Evolutionary conservation across 495 filamentous ascomycete species (phyloP).

Genomic region (Rhypophila decipiens): DNA sequence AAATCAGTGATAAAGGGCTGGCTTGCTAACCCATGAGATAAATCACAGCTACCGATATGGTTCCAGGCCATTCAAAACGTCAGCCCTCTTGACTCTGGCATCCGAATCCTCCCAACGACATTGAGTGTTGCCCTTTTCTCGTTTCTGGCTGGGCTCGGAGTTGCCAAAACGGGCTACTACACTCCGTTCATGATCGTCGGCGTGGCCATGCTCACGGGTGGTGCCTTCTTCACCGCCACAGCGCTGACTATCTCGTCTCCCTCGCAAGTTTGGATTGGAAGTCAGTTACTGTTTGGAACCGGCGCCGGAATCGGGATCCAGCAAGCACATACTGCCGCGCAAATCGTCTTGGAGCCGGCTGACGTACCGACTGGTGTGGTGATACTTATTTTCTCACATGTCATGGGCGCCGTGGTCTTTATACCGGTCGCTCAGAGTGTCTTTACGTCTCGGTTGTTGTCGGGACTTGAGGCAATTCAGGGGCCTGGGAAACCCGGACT

Average conservation of each 20-base stretch:
- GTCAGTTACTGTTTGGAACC: constrained; percentile 35
- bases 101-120: constrained; percentile 66
- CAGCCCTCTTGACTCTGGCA: constrained; percentile 63
- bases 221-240: constrained; percentile 41
- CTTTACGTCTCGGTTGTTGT: too few relatives aligned
- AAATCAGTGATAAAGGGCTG: too few relatives aligned
- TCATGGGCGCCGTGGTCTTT: constrained; percentile 57
- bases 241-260: constrained; percentile 31
- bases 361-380: constrained; percentile 57
- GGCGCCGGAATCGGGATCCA: constrained; percentile 32
- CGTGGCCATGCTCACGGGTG: constrained; percentile 32
- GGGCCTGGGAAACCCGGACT: too few relatives aligned
- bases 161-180: constrained; percentile 33
- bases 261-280: constrained; percentile 38
- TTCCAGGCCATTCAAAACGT: constrained; percentile 76
- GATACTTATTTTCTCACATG: constrained; percentile 55
- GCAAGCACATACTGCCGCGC: constrained; percentile 40
- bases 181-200: constrained; percentile 34
- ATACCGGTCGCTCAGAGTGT: too few relatives aligned
- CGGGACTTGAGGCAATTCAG: too few relatives aligned
- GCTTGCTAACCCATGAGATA: too few relatives aligned
- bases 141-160: constrained; percentile 19
- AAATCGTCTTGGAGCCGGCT: constrained; percentile 30
- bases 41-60: constrained; percentile 76
- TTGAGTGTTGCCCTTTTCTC: constrained; percentile 50